phyloP scores from a whole-genome alignment of 371 early-diverging fungal species.

The Mucor plumbeus region DNA sequence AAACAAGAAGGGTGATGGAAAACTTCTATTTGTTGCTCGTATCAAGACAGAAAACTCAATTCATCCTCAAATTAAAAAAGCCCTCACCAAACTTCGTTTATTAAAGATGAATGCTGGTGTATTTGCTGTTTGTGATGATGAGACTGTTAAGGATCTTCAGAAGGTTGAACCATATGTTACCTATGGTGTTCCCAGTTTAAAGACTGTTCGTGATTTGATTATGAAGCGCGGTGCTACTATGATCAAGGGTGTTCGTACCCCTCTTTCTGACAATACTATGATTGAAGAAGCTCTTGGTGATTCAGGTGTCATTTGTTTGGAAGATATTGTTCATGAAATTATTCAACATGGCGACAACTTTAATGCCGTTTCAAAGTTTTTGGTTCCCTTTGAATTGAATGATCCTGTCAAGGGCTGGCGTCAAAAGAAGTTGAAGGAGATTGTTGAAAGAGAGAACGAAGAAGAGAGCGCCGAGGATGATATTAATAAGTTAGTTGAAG shows the following conservation, averaged over 20 bases:
- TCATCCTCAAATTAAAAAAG: slow-evolving; percentile 96
- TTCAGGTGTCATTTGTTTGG: slow-evolving; percentile 95
- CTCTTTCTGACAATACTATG: slow-evolving; percentile 95
- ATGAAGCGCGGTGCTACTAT: slow-evolving; percentile 99
- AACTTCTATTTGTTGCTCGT: slow-evolving; percentile 95
- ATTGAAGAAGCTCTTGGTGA: slow-evolving; percentile 95
- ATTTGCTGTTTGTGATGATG: slow-evolving; percentile 95
- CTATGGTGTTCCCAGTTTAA: slow-evolving; percentile 94
- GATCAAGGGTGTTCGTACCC: slow-evolving; percentile 92
- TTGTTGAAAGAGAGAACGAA: slow-evolving; percentile 92
- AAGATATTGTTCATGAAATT: slow-evolving; percentile 99
- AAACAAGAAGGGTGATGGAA: slow-evolving; percentile 91
- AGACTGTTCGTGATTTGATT: slow-evolving; percentile 97
- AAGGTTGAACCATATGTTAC: slow-evolving; percentile 96
- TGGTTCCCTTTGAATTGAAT: slow-evolving; percentile 98
- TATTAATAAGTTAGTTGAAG: slow-evolving; percentile 94
- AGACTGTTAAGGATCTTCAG: slow-evolving; percentile 94
- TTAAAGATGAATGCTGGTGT: slow-evolving; percentile 97
- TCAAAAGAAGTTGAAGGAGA: slow-evolving; percentile 93
- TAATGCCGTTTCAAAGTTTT: slow-evolving; percentile 86
- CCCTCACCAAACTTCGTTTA: slow-evolving; percentile 95
- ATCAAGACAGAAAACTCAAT: slow-evolving; percentile 94
- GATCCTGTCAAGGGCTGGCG: slow-evolving; percentile 97
- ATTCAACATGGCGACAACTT: slow-evolving; percentile 92
- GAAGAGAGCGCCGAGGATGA: slow-evolving; percentile 92